Evolutionary conservation across 2,329 filamentous ascomycete species (phyloP).

Genomic region (Cladophialophora chaetospira): DNA sequence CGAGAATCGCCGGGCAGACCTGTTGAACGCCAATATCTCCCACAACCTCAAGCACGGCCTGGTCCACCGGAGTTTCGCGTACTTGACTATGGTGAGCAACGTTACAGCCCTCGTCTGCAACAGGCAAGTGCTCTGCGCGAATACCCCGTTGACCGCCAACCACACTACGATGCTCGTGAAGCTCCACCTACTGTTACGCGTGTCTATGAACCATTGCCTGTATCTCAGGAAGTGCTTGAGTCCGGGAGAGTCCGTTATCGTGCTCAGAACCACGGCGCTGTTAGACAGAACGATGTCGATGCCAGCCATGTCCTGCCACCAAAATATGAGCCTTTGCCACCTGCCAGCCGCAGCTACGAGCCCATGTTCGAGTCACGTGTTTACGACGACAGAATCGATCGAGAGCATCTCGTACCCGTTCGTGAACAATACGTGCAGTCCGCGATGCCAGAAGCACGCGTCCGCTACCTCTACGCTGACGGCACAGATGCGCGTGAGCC

Average conservation of each 20-base stretch:
- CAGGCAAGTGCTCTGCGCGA: constrained; percentile 9
- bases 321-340: constrained; percentile 3
- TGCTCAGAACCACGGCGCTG: background rate
- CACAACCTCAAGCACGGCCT: constrained; percentile 9
- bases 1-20: constrained; percentile 13
- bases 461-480: constrained; percentile 14
- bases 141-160: constrained; percentile 10
- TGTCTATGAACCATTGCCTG: constrained; percentile 4
- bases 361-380: constrained; percentile 9
- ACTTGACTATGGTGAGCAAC: constrained; percentile 19
- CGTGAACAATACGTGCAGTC: constrained; percentile 20
- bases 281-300: background rate
- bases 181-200: background rate
- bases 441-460: constrained; percentile 11
- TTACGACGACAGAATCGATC: constrained; percentile 13
- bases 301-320: constrained; percentile 1
- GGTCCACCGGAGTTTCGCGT: constrained; percentile 7
- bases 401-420: constrained; percentile 8
- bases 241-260: constrained; percentile 1
- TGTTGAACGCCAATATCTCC: constrained; percentile 16
- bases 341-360: constrained; percentile 16
- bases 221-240: constrained; percentile 12
- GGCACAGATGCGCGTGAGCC: constrained; percentile 13
- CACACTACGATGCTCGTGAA: constrained; percentile 16
- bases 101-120: constrained; percentile 11